phyloP scores from a whole-genome alignment of 805 yeast species.

The Candida jianshihensis region DNA sequence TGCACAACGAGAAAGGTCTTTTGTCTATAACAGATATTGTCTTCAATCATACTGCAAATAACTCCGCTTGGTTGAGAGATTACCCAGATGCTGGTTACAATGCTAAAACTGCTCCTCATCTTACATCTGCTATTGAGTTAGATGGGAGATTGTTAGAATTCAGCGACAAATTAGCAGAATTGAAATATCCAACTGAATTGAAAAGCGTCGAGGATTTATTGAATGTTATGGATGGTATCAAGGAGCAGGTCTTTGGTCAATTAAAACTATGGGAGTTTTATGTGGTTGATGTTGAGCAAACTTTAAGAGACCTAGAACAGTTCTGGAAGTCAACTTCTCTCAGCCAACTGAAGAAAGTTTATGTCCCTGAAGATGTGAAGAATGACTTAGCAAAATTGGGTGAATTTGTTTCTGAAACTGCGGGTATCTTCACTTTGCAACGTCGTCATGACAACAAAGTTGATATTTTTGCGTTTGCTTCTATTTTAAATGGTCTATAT shows the following conservation, averaged over 20 bases:
- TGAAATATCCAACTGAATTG: constrained; percentile 58
- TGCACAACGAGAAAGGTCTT: constrained; percentile 52
- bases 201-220: constrained; percentile 46
- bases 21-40: constrained; percentile 87
- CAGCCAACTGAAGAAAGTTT: constrained; percentile 22
- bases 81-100: constrained; percentile 93
- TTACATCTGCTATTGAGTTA: constrained; percentile 75
- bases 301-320: constrained; percentile 32
- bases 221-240: constrained; percentile 59
- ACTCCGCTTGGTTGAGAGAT: constrained; percentile 76
- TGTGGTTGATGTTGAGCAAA: constrained; percentile 50
- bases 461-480: constrained; percentile 43
- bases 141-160: constrained; percentile 64
- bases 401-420: constrained; percentile 35
- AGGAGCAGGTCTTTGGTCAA: constrained; percentile 56
- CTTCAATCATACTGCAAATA: constrained; percentile 90
- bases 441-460: constrained; percentile 47
- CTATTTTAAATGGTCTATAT: constrained; percentile 36
- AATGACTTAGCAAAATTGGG: constrained; percentile 39
- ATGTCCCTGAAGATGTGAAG: constrained; percentile 39
- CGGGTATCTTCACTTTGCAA: constrained; percentile 35
- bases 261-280: constrained; percentile 85
- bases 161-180: constrained; percentile 46
- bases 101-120: constrained; percentile 81
- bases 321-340: constrained; percentile 25